Base-by-base conservation (phyloP, 108 stramenopile species). In the Pinguiococcus pyrenoidosus region DNA sequence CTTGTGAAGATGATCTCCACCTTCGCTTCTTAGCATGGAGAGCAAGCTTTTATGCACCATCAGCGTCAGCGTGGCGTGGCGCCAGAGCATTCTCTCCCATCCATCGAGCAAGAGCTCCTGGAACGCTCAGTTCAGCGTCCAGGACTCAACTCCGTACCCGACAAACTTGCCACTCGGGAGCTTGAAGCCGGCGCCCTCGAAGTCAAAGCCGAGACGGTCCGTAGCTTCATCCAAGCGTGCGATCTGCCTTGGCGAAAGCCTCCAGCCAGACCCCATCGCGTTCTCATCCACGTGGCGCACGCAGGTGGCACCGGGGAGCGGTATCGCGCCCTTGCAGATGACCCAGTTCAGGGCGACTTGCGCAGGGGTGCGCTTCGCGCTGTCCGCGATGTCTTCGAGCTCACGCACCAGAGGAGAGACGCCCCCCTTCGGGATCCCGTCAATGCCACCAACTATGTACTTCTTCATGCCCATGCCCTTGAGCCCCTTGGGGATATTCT, bases 271-370 rank as follows among this genome's bases (percentile, higher is more conserved):
- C 7, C 69, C 65, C 14, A 73, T 73, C 23, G 81, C 33, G 49
- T 82, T 83, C 52, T 82, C 81, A 44, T 64, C 37, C 13, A 81
- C 85, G 62, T 76, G 73, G 34, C 36, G 22, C 30, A 78, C 37
- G 3, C 67, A 84, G 16, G 83, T 63, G 13, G 60, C 71, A 6
- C 85, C 85, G 18, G 81, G 77, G 32, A 87, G 82, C 3, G 85
- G 85, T 6, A 87, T 78, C 0, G 79, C 80, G 5, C 79, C 81
- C 52, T 84, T 83, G 56, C 76, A 72, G 25, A 82, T 70, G n/a
- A 75, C 75, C 85, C 85, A 87, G 53, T 87, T 87, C 42, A 87
- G 81, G 20, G 83, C 85, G 6, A 87, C 78, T 69, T 87, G 85
- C 10, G 81, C 65, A 53, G 68, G 74, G 6, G 78, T 73, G 42